Base-by-base conservation (phyloP, 1,284 basidiomycete species). In the Schizophyllum amplum region DNA sequence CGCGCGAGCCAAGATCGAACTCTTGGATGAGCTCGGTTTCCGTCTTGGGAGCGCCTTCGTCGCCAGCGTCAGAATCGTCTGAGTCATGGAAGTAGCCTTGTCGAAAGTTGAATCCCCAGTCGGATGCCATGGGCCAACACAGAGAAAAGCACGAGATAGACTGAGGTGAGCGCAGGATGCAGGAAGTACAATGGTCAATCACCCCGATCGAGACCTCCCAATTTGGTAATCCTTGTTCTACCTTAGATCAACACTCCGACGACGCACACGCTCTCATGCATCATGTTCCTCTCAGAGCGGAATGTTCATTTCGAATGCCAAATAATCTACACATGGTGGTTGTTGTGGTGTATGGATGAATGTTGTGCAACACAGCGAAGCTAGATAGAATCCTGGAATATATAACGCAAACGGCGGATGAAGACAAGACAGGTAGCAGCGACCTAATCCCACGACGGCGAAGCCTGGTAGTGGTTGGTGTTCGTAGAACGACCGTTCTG, bases 1-100 rank as follows among this genome's bases (percentile, higher is more conserved):
- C 74, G 2, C 71, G 67, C 0, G 82, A 77, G 1, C 33, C 33
- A 9, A 88, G 69, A 63, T 89, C 85, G 50, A 90, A 66, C 25
- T 85, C 82, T 1, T 75, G 69, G 53, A 81, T 57, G 0, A 80
- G 66, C 24, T 64, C 61, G 1, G 68, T 62, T 47, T 75, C 70
- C 24, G 33, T 42, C 33, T 42, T 42, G 13, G 33, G 33, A 3
- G 33, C 4, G 13, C 13, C 33, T 13, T 42, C 33, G 7, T 42
- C 33, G 33, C 17, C 33, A 17, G 33, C 33, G 33, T 42, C 33
- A 17, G 33, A 42, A 9, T 9, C 11, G 7, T 42, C 33, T 9
- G 33, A 42, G 7, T 42, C 33, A 9, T 17, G 17, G 17, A 17
- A 9, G 33, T 42, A 42, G 33, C 33, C 33, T 9, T 42, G 11